Evolutionary conservation across 768 basidiomycete genomes (phyloP).

Genomic region (Termitomyces sp.): DNA sequence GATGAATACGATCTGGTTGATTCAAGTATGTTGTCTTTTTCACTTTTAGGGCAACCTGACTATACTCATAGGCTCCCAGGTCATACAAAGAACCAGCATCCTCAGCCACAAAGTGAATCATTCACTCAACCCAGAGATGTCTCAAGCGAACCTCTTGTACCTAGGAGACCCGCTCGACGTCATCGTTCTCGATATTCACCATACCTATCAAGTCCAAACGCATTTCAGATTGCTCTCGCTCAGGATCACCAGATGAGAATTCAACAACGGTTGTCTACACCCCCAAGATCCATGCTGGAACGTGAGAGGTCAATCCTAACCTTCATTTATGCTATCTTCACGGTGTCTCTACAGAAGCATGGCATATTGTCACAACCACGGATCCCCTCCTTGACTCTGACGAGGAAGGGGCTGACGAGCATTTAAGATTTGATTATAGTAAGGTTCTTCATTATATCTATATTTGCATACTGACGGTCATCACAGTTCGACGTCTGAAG

Average conservation of each 20-base stretch:
- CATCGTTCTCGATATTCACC: conserved; percentile 34
- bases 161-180: not conserved
- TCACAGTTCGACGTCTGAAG: conserved; percentile 54
- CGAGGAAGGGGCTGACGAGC: conserved; percentile 63
- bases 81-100: conserved; percentile 12
- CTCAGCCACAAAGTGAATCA: conserved; percentile 6
- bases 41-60: not conserved
- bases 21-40: conserved; percentile 6
- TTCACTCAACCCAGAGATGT: not conserved
- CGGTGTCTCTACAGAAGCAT: conserved; percentile 52
- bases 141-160: conserved; percentile 1
- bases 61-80: not conserved
- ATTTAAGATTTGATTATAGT: conserved; percentile 67
- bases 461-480: conserved; percentile 6
- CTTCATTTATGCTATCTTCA: not conserved
- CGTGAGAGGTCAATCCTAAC: conserved; percentile 39
- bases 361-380: conserved; percentile 60
- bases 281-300: conserved; percentile 57
- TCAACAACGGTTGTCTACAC: conserved; percentile 17
- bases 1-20: conserved; percentile 11
- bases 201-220: conserved; percentile 19
- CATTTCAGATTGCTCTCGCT: conserved; percentile 3
- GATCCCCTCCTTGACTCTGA: conserved; percentile 80
- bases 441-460: conserved; percentile 16
- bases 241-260: conserved; percentile 3